These are phyloP conservation scores for Acacia crassicarpa DNA, from an alignment of 306 rosid genomes.

Conservation along the genomic window DNA sequence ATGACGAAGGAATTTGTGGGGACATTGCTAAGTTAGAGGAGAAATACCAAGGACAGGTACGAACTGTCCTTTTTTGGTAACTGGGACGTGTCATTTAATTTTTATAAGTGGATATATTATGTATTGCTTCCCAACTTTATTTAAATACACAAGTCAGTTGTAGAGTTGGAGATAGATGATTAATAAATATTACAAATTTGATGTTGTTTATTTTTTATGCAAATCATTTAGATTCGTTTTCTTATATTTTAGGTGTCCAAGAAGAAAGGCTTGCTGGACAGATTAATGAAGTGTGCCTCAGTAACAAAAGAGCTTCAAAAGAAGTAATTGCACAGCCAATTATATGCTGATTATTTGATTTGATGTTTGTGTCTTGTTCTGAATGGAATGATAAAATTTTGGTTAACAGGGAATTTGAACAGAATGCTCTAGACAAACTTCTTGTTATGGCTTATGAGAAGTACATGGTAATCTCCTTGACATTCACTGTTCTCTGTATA, in stretches of 20 bases:
- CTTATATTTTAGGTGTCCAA: slow-evolving; percentile 57
- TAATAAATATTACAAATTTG: slow-evolving; percentile 10
- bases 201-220: slow-evolving; percentile 14
- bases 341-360: slow-evolving; percentile 31
- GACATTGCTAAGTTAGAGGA: slow-evolving; percentile 75
- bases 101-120: slow-evolving; percentile 7
- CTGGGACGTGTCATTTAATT: slow-evolving; percentile 23
- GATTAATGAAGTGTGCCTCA: slow-evolving; percentile 60
- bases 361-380: slow-evolving; percentile 29
- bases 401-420: slow-evolving; percentile 81
- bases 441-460: slow-evolving; percentile 77
- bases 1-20: slow-evolving; percentile 71
- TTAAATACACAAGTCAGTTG: slow-evolving; percentile 12
- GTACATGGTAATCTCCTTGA: slow-evolving; percentile 69
- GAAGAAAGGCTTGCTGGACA: slow-evolving; percentile 65
- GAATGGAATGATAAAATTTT: slow-evolving; percentile 24
- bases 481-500: slow-evolving; percentile 8
- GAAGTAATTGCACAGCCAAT: slow-evolving; percentile 54
- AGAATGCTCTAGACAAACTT: slow-evolving; percentile 78
- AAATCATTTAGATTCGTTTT: slow-evolving; percentile 34
- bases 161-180: slow-evolving; percentile 29
- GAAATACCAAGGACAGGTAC: slow-evolving; percentile 74
- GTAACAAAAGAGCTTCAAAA: slow-evolving; percentile 64
- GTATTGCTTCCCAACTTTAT: background rate
- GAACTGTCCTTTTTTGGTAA: background rate